phyloP scores from a whole-genome alignment of 306 rosid species.

The Vachellia pachyceras region DNA sequence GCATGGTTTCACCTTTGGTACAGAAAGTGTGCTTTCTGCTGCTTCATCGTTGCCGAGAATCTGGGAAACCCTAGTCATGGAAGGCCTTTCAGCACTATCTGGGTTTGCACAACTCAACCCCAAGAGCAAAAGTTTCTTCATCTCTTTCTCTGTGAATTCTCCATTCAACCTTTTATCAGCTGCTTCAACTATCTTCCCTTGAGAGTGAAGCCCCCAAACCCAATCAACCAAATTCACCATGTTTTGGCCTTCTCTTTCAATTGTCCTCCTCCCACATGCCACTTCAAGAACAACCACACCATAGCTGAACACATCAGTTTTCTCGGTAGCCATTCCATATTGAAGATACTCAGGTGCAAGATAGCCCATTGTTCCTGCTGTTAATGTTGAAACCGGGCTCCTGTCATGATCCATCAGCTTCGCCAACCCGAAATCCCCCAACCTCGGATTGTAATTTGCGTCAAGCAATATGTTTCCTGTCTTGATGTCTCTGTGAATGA shows the following conservation, averaged over 20 bases:
- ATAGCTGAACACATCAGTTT: constrained; percentile 75
- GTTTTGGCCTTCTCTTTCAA: constrained; percentile 42
- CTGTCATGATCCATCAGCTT: constrained; percentile 87
- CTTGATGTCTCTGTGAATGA: constrained; percentile 80
- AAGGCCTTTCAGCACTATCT: constrained; percentile 21
- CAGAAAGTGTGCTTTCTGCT: neutral
- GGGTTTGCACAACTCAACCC: constrained; percentile 48
- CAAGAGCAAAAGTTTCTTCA: constrained; percentile 38
- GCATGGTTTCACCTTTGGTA: constrained; percentile 38
- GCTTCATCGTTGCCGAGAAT: neutral
- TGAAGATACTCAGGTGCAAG: constrained; percentile 92
- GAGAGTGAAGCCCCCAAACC: constrained; percentile 51
- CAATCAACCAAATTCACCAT: constrained; percentile 53
- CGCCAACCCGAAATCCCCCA: constrained; percentile 84
- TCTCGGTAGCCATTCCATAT: constrained; percentile 76
- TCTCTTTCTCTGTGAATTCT: constrained; percentile 39
- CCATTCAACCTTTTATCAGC: constrained; percentile 46
- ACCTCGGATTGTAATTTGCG: constrained; percentile 55
- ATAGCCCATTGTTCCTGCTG: constrained; percentile 88
- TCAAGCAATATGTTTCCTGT: constrained; percentile 74
- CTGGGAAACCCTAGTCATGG: constrained; percentile 4
- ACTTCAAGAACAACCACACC: constrained; percentile 66
- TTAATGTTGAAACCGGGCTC: constrained; percentile 78
- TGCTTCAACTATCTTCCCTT: constrained; percentile 45
- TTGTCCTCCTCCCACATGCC: constrained; percentile 54